These are phyloP conservation scores for Apostasia ramifera DNA, from an alignment of 106 monocot genomes.

Conservation along the genomic window DNA sequence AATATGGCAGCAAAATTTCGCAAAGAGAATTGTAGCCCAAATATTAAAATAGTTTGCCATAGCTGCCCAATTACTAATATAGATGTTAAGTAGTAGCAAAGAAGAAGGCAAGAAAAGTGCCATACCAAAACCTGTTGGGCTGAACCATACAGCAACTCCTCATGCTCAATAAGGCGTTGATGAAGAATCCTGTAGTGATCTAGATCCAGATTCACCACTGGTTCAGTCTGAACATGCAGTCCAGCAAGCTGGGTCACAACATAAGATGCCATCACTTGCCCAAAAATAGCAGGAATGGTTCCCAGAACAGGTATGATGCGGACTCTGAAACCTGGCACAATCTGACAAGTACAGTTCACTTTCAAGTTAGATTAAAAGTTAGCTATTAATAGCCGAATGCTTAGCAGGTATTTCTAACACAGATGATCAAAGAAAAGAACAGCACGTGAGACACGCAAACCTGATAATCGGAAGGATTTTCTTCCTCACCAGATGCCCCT, in stretches of 20 bases:
- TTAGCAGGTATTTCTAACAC: no score
- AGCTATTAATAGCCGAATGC: no score
- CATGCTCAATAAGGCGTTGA: conserved; percentile 95
- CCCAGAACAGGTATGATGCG: conserved; percentile 95
- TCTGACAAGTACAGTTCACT: conserved; percentile 41
- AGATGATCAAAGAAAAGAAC: no score
- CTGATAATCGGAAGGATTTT: conserved; percentile 98
- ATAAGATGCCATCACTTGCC: conserved; percentile 96
- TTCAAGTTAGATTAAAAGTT: conserved; percentile 15
- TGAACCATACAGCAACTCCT: conserved; percentile 87
- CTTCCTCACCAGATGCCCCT: conserved; percentile 53
- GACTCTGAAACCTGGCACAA: conserved; percentile 97
- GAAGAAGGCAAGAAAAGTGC: background rate
- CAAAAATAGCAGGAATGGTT: conserved; percentile 98
- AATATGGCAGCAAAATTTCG: no score
- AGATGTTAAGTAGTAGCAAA: background rate
- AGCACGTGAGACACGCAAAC: conserved; percentile 15
- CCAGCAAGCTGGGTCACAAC: conserved; percentile 61
- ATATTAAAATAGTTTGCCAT: no score
- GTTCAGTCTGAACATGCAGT: conserved; percentile 66
- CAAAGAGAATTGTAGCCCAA: no score
- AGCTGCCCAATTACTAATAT: background rate
- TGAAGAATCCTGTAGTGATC: conserved; percentile 92
- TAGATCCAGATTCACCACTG: conserved; percentile 86
- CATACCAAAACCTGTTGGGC: conserved; percentile 81